Base-by-base conservation (phyloP, 192 early-diverging fungal genomes). In the Coemansia reversa region DNA sequence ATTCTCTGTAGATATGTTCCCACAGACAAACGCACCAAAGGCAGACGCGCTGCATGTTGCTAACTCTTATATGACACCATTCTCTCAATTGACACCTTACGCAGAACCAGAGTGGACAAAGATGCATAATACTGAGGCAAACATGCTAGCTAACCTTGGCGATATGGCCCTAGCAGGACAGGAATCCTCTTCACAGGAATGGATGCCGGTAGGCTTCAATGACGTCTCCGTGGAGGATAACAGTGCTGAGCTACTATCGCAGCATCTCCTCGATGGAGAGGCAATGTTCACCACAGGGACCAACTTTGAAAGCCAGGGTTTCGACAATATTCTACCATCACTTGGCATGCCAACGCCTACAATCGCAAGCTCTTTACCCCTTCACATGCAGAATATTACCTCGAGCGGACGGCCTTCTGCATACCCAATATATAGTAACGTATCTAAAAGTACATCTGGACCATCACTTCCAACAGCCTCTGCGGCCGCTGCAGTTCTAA, bases 1-100 rank as follows among this genome's bases (percentile, higher is more conserved):
- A 51, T 65, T 79, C 14, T 74, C 77, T 20, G 77, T 79, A 2
- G 77, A 79, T 45, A 79, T 79, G 77, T 29, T 74, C 8, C 71
- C 77, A n/a, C 52, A 60, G 45, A 45, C 68, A 7, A 67, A 67
- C 51, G 49, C 63, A 20, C 72, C 68, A 14, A 49, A 71, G 16
- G 39, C 60, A 5, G 69, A 79, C 24, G 60, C 74, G 16, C 57
- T 79, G 12, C 71, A 74, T 57, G 35, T 63, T 8, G 77, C 61
- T 11, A 79, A 79, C 55, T 67, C 72, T 6, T 79, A 54, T 32
- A 70, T 79, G 60, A 67, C 72, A 20, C 72, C 77, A 32, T 59
- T 79, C n/a, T 56, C 61, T 29, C 51, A 55, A 18, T 47, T 30
- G 9, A 30, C 60, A 30, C 63, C 67, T 16, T 42, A 60, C 11